Evolutionary conservation across 441 rosid genomes (phyloP), one percentile per base, ranked within the genome.

Genomic region (Melastoma candidum): DNA sequence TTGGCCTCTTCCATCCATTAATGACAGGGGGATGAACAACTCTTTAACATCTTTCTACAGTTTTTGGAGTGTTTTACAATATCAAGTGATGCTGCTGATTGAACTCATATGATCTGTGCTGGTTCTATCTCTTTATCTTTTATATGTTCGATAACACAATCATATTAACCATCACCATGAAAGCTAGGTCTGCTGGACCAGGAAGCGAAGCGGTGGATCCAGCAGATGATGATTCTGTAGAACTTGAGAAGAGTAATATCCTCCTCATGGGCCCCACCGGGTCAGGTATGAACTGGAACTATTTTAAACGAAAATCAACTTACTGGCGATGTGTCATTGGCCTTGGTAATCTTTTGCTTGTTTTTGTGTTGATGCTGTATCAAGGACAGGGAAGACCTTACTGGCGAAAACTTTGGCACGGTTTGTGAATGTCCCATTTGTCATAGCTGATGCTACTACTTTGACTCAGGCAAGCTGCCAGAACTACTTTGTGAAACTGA

Each of bases 181-280:
- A 69, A 63, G 66, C 66, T 79, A 92, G 97, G 85, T 75, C 95
- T 63, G 58, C 81, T 8, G 95, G 82, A 65, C 60, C 74, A 4
- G 67, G 50, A 39, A 78, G 71, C 48, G 63, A 41, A 67, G 53
- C 52, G 53, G 63, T 61, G 8, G 77, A 79, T 64, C 59, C 66
- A 61, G 52, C 66, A 62, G 85, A 85, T 58, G 90, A 85, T 63
- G 97, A 82, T 63, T 57, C 56, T 52, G 98, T 88, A 65, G 98
- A 92, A 72, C 84, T 92, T 49, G 97, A 88, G 85, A 92, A 88
- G 75, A 88, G 97, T 79, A 92, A 88, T 71, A 92, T 92, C 76
- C 97, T 92, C 59, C 64, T 92, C 24, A 85, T 92, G 97, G 98
- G 98, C 57, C 98, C 97, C 43, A 92, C 97, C 46, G 97, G 98